Evolutionary conservation across 106 monocot species (phyloP), one percentile per base, ranked within the genome.

Genomic region (Dioscorea alata): DNA sequence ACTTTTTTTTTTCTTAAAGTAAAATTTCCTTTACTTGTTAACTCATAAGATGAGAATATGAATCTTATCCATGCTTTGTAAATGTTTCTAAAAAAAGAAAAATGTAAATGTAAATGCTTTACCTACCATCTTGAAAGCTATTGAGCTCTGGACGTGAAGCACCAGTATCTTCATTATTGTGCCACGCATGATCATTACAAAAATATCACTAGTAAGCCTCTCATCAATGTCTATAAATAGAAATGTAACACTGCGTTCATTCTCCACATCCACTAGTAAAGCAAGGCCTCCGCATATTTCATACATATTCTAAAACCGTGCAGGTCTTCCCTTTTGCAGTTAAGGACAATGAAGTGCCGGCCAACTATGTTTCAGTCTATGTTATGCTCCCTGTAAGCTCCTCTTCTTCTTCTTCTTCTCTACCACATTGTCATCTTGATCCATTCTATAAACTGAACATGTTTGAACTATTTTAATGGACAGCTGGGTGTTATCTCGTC

Each of bases 351-450:
- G 51, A 3, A 34, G 34, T 73, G 64, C 57, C 68, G 4, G 73
- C 77, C 57, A 85, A 78, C 73, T 85, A 85, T 70, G 74, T 85
- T 16, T 81, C 85, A 23, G 68, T 80, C 49, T 85, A 70, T 65
- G 85, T 85, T 28, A 85, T 81, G 85, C 81, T 85, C 74, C 81
- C 63, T 18, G 81, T 81, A 76, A 73, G 81, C 18, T 51, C 15
- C 4, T 49, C n/a, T n/a, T n/a, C n/a, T n/a, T n/a, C n/a, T n/a
- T 53, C 53, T 53, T 53, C 18, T 13, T 53, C 13, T 53, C 53
- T 4, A 4, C 18, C 13, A 16, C 18, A 53, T n/a, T 53, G 13
- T 53, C 53, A 53, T 53, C 16, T 53, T 7, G 4, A 34, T n/a
- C 4, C 9, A 16, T 53, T 10, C 53, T 53, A 3, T 53, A 53